phyloP scores from a whole-genome alignment of 2,329 filamentous ascomycete species.

The Nigrospora oryzae region DNA sequence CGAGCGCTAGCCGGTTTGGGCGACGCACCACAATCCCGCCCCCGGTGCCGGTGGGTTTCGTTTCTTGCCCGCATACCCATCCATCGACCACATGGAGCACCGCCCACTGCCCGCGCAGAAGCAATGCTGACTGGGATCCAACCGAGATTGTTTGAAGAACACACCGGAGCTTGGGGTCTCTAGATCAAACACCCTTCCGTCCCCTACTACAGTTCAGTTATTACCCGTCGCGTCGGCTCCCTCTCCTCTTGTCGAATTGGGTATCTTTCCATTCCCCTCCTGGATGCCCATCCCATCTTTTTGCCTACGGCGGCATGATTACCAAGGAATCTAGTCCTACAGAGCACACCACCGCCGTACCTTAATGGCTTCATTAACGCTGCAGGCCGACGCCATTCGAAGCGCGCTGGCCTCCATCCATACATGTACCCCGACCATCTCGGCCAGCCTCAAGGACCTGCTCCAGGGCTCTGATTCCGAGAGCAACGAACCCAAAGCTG shows the following conservation, averaged over 20 bases:
- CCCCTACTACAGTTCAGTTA: too few relatives aligned
- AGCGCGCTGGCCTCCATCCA: constrained; percentile 41
- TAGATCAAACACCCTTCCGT: too few relatives aligned
- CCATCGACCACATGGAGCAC: too few relatives aligned
- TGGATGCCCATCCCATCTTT: constrained; percentile 11
- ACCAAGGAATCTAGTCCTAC: constrained; percentile 7
- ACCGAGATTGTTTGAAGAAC: too few relatives aligned
- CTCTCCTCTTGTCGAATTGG: background rate
- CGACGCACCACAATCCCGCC: too few relatives aligned
- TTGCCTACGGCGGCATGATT: constrained; percentile 18
- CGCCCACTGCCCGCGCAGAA: too few relatives aligned
- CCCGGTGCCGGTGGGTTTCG: too few relatives aligned
- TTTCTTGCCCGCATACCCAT: too few relatives aligned
- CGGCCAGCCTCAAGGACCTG: constrained; percentile 38
- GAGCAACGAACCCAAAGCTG: constrained; percentile 19
- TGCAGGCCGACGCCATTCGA: constrained; percentile 42
- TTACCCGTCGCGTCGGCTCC: too few relatives aligned
- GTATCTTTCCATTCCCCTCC: background rate
- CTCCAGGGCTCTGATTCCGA: constrained; percentile 21
- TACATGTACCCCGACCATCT: constrained; percentile 43
- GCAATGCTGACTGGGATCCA: too few relatives aligned
- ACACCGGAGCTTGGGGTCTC: too few relatives aligned
- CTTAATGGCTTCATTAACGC: constrained; percentile 34
- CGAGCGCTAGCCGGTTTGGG: too few relatives aligned
- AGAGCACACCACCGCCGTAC: constrained; percentile 10